These are phyloP conservation scores for Fagopyrum esculentum DNA, from an alignment of 148 eudicot species.

Conservation along the genomic window DNA sequence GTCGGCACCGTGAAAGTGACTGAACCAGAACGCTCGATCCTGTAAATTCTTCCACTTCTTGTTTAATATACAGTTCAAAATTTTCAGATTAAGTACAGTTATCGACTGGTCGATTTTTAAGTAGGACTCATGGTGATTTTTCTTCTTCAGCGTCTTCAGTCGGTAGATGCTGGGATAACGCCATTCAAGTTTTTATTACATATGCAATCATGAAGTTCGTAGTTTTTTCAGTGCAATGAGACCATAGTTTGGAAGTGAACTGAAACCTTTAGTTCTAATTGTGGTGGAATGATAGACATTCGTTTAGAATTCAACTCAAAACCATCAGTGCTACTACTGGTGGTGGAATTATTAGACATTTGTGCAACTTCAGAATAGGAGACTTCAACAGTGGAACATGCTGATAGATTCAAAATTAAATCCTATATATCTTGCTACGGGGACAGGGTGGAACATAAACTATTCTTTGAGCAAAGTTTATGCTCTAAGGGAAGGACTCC, in stretches of 20 bases:
- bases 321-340: no score
- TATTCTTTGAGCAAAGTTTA: no score
- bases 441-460: no score
- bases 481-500: no score
- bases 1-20: conserved; percentile 2
- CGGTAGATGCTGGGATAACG: background rate
- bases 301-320: background rate
- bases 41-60: conserved; percentile 3
- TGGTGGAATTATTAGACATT: no score
- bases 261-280: background rate
- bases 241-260: background rate
- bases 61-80: background rate
- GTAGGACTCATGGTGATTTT: background rate
- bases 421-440: no score
- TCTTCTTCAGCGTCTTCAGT: background rate
- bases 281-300: background rate
- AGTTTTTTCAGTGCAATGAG: background rate
- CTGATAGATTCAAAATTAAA: background rate
- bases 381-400: conserved; percentile 1
- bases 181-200: background rate
- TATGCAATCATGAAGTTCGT: background rate
- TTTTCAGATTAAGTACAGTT: background rate
- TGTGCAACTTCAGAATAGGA: background rate
- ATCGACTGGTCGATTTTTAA: background rate
- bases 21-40: background rate